Percentiles rank a stretch among this genome's conserved stretches.
Evolutionary conservation across 495 filamentous ascomycete genomes (phyloP).

Genomic region (Hypoxylon trugodes): DNA sequence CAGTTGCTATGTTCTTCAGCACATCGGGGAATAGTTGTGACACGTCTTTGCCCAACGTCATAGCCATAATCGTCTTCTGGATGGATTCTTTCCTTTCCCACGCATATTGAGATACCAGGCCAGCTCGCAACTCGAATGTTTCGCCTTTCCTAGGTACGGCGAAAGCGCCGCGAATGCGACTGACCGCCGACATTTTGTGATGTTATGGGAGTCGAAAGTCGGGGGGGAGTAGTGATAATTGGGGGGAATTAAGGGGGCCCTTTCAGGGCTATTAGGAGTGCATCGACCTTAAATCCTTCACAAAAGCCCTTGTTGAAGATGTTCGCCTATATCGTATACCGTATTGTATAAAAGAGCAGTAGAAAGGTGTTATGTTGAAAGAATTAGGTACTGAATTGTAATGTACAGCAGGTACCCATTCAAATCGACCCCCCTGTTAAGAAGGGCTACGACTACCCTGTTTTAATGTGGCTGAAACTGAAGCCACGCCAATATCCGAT

Average conservation of each 20-base stretch:
- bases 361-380: slow-evolving; percentile 20
- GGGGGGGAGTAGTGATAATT: slow-evolving; percentile 7
- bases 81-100: slow-evolving; percentile 99
- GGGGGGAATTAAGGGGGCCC: slow-evolving; percentile 31
- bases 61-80: slow-evolving; percentile 99
- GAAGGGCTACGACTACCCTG: too few relatives aligned
- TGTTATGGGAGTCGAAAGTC: not conserved
- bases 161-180: slow-evolving; percentile 94
- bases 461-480: not conserved
- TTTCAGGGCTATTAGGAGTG: slow-evolving; percentile 34
- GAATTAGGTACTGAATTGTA: too few relatives aligned
- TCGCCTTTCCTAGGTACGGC: slow-evolving; percentile 92
- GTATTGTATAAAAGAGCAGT: slow-evolving; percentile 4
- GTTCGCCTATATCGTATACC: slow-evolving; percentile 11
- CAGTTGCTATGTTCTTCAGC: slow-evolving; percentile 97
- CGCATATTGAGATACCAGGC: slow-evolving; percentile 98
- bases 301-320: not conserved
- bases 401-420: slow-evolving; percentile 15
- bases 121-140: slow-evolving; percentile 96
- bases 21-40: slow-evolving; percentile 98
- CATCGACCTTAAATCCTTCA: slow-evolving; percentile 29
- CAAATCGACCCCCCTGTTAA: slow-evolving; percentile 24
- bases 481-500: not conserved
- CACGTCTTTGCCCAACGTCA: slow-evolving; percentile 99
- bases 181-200: slow-evolving; percentile 71